A percentile compares a stretch with the other conserved stretches of the same genome.
Evolutionary conservation across 2,329 filamentous ascomycete genomes (phyloP).

Genomic region (Monosporascus sp.): DNA sequence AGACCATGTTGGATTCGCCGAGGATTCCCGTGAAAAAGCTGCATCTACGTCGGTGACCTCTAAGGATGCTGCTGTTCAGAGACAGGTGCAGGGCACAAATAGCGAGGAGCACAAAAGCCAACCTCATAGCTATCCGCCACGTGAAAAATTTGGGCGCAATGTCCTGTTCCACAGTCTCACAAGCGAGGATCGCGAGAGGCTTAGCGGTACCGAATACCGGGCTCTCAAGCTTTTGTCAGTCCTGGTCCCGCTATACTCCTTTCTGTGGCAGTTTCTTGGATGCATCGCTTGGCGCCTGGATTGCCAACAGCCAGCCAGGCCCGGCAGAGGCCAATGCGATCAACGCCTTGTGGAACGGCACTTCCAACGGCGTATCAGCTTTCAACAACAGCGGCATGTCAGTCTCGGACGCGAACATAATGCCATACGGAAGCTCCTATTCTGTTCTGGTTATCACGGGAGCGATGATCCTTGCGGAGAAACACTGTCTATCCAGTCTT

Average conservation of each 20-base stretch:
- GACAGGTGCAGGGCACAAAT: constrained; percentile 9
- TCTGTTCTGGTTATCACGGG: constrained; percentile 50
- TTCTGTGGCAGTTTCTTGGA: constrained; percentile 41
- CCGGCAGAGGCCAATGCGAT: constrained; percentile 50
- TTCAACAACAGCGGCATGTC: constrained; percentile 72
- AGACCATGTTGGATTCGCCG: constrained; percentile 20
- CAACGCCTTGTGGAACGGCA: constrained; percentile 63
- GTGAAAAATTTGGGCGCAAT: constrained; percentile 31
- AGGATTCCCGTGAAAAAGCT: constrained; percentile 8
- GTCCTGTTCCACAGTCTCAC: constrained; percentile 21
- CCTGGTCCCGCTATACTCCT: constrained; percentile 56
- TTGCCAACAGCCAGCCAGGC: constrained; percentile 44
- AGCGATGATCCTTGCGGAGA: constrained; percentile 55
- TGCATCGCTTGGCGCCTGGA: constrained; percentile 51
- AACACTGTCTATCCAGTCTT: constrained; percentile 64
- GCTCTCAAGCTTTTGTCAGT: constrained; percentile 55
- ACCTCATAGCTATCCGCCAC: constrained; percentile 27
- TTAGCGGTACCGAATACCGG: constrained; percentile 61
- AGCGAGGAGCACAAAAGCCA: constrained; percentile 2
- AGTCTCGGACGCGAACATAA: constrained; percentile 61
- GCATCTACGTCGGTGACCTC: constrained; percentile 15
- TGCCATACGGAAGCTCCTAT: constrained; percentile 49
- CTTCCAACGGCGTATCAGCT: constrained; percentile 62
- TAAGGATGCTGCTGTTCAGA: constrained; percentile 8
- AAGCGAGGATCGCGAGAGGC: constrained; percentile 33